Evolutionary conservation across 164 flowering plant species (phyloP).

Genomic region (Aristolochia fimbriata): DNA sequence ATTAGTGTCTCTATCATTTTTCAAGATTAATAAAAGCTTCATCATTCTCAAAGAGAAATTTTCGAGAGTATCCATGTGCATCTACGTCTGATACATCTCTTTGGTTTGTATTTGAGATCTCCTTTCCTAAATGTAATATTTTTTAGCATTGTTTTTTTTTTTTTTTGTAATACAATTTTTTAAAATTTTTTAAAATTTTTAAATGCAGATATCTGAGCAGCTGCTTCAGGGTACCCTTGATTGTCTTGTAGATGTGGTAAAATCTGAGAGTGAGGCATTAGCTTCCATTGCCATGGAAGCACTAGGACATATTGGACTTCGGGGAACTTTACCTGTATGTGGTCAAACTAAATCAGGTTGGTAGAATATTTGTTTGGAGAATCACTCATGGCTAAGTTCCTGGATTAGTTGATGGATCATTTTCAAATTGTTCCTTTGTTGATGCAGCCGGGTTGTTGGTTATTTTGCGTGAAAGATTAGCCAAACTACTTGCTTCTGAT

Average conservation of each 20-base stretch:
- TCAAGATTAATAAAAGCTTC: no score
- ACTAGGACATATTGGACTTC: constrained; percentile 85
- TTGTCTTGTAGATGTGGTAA: constrained; percentile 53
- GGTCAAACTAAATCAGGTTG: constrained; percentile 46
- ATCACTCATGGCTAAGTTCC: background rate
- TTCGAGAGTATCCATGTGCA: no score
- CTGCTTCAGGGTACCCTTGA: constrained; percentile 39
- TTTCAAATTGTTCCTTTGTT: background rate
- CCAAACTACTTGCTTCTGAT: constrained; percentile 63
- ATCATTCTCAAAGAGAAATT: no score
- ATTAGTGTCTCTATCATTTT: no score
- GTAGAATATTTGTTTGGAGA: background rate
- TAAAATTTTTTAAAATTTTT: background rate
- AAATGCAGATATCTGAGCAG: constrained; percentile 40
- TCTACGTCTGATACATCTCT: no score
- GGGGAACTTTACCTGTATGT: constrained; percentile 55
- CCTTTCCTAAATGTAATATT: no score
- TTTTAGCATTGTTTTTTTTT: background rate
- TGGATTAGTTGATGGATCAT: background rate
- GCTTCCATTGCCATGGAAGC: constrained; percentile 88
- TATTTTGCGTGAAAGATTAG: constrained; percentile 49
- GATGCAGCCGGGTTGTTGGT: constrained; percentile 60
- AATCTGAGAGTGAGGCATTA: constrained; percentile 54
- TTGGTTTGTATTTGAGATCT: no score
- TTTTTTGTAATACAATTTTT: background rate